Evolutionary conservation across 306 rosid genomes (phyloP), one percentile per base, ranked within the genome.

Genomic region (Macrotyloma uniflorum): DNA sequence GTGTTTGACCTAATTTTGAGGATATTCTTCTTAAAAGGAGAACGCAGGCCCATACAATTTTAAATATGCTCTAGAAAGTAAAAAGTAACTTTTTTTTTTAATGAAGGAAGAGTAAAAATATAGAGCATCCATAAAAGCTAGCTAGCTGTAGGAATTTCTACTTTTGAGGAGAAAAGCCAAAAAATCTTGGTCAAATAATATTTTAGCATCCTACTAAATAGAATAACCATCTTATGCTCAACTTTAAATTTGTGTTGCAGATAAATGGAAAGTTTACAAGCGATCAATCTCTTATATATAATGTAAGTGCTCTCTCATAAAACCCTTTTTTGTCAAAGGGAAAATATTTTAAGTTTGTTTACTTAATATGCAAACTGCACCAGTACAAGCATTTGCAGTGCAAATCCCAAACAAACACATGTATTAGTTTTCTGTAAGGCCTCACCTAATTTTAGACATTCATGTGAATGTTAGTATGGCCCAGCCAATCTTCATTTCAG

Each of bases 261-360:
- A 86, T 91, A 76, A 91, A 94, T 79, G 94, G 98, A 50, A 90
- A 87, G 91, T 94, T 94, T 88, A 80, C 94, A 13, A 74, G 82
- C 18, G 96, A 94, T n/a, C 98, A 94, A 63, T 84, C 85, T 8
- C 89, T 91, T 68, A 76, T 94, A 79, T 91, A 94, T 77, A 85
- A 67, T 36, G 98, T 94, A 85, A 89, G 91, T 89, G 18, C 68
- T 58, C 68, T 54, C 46, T 70, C 14, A n/a, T 30, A 11, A 62
- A 75, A 74, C 65, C 65, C 59, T 57, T 49, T 46, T 13, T 38
- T 20, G 19, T 78, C 74, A 24, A 61, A 49, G 58, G 63, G 14
- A 72, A 67, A 46, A 61, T 13, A 59, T 47, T 65, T 15, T 9
- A 63, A 9, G 46, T 38, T 54, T 24, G 2, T 74, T 67, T 63